Evolutionary conservation across 208 protist genomes (phyloP).

Genomic region (Plasmodiophora brassicae): DNA sequence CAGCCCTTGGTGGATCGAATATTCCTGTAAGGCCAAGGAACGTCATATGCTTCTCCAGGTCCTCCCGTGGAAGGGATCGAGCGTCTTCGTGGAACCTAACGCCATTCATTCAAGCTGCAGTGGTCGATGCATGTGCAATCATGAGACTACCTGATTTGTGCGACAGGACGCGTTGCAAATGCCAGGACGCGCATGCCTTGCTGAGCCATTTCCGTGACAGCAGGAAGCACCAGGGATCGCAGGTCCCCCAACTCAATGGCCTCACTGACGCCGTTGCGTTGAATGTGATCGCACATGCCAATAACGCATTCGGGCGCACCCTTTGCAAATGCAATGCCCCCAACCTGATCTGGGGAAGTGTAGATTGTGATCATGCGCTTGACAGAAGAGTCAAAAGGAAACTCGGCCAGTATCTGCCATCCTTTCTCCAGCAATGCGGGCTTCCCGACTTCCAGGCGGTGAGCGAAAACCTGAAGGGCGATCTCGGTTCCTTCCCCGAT

Average conservation of each 20-base stretch:
- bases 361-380: neutral
- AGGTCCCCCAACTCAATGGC: neutral
- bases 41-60: conserved; percentile 53
- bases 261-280: neutral
- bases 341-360: neutral
- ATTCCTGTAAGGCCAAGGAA: conserved; percentile 71
- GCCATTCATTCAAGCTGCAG: no score
- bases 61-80: neutral
- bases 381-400: neutral
- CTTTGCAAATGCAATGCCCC: conserved; percentile 35
- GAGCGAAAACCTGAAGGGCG: conserved; percentile 7
- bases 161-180: conserved; percentile 39
- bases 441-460: neutral
- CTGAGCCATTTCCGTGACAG: neutral
- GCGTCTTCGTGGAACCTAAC: no score
- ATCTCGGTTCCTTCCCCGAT: conserved; percentile 10
- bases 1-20: conserved; percentile 80
- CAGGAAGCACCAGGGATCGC: neutral
- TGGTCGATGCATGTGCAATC: neutral
- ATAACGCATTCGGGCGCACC: conserved; percentile 43
- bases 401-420: neutral
- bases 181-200: conserved; percentile 51
- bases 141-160: neutral
- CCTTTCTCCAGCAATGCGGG: neutral
- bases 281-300: conserved; percentile 31